A percentile compares a stretch with the other conserved stretches of the same genome.
These are phyloP conservation scores for Myrica gale DNA, from an alignment of 306 rosid species.

Conservation along the genomic window DNA sequence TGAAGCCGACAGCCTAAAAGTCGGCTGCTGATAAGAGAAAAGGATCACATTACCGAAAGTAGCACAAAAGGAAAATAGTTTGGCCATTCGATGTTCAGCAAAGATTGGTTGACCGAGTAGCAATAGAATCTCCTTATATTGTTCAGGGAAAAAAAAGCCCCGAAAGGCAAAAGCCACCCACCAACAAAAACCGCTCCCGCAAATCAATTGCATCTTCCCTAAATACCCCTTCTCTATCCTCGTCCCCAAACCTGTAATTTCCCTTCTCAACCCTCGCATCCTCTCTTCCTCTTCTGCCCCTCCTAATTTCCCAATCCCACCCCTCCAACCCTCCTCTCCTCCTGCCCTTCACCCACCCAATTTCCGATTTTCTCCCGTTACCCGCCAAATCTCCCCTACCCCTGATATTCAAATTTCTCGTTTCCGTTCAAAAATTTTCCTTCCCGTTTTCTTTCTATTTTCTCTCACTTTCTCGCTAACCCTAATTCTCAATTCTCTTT, in stretches of 20 bases:
- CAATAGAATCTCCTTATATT: too few relatives aligned
- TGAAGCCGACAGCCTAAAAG: conserved; percentile 53
- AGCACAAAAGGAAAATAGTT: conserved; percentile 1
- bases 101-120: too few relatives aligned
- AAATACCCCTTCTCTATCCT: conserved; percentile 68
- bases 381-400: conserved; percentile 71
- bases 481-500: conserved; percentile 10
- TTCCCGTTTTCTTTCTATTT: conserved; percentile 4
- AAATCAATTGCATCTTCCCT: conserved; percentile 51
- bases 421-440: neutral
- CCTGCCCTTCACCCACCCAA: conserved; percentile 56
- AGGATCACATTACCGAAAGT: conserved; percentile 33
- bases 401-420: conserved; percentile 50
- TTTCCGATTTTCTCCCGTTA: conserved; percentile 72
- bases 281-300: conserved; percentile 64
- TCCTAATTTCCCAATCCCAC: conserved; percentile 46
- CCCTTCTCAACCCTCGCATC: conserved; percentile 72
- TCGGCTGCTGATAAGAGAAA: conserved; percentile 39
- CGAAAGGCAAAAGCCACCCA: too few relatives aligned
- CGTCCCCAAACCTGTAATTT: conserved; percentile 54
- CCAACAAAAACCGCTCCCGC: conserved; percentile 4
- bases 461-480: conserved; percentile 14
- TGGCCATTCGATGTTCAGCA: conserved; percentile 23
- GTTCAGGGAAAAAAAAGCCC: too few relatives aligned
- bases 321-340: conserved; percentile 46